Conservation (phyloP, 768 basidiomycete genomes). For the Baorangia bicolor region DNA sequence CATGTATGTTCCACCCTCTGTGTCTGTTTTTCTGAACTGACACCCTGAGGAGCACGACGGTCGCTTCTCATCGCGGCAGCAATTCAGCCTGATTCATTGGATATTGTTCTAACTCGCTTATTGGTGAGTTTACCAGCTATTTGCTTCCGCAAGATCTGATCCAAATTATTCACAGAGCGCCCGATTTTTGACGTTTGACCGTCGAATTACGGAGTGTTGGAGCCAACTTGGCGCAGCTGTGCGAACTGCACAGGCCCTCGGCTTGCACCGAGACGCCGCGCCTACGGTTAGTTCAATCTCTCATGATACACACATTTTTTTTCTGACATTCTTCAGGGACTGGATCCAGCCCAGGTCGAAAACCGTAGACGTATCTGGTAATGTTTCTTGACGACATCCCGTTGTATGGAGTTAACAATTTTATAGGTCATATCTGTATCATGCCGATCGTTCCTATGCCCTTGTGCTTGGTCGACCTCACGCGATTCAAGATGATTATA, state of each 20-base stretch:
- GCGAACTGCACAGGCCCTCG: slow-evolving; percentile 89
- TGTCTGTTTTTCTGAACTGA: slow-evolving; percentile 18
- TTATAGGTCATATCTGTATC: slow-evolving; percentile 82
- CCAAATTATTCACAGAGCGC: slow-evolving; percentile 52
- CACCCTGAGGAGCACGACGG: slow-evolving; percentile 60
- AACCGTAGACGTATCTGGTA: slow-evolving; percentile 91
- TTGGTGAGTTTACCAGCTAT: slow-evolving; percentile 42
- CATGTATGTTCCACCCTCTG: slow-evolving; percentile 58
- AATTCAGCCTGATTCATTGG: slow-evolving; percentile 88
- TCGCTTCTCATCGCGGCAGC: slow-evolving; percentile 90
- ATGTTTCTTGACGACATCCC: neutral
- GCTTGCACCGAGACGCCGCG: slow-evolving; percentile 85
- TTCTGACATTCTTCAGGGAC: slow-evolving; percentile 44
- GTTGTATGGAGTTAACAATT: slow-evolving; percentile 4
- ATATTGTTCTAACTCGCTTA: slow-evolving; percentile 89
- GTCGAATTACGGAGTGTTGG: slow-evolving; percentile 94
- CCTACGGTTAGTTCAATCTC: slow-evolving; percentile 58
- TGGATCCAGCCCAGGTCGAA: slow-evolving; percentile 77
- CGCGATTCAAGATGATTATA: slow-evolving; percentile 87
- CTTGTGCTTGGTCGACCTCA: slow-evolving; percentile 88
- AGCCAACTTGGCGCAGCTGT: slow-evolving; percentile 92
- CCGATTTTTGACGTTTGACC: slow-evolving; percentile 66
- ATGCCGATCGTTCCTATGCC: slow-evolving; percentile 91
- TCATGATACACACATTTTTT: neutral
- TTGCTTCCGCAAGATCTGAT: neutral